Base-by-base conservation (phyloP, 441 rosid species). In the Aleurites moluccanus region DNA sequence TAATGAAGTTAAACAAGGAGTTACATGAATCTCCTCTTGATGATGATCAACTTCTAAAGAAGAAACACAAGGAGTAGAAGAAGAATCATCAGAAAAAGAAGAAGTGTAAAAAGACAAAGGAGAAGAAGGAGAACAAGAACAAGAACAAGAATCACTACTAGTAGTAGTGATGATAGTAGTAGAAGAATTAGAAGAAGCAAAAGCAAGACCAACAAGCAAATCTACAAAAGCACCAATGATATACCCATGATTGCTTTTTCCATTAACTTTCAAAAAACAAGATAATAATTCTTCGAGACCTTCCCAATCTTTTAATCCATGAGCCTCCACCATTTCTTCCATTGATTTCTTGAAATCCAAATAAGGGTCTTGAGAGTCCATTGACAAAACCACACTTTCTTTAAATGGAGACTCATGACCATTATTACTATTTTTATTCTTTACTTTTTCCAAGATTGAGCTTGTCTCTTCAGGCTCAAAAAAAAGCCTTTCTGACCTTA, bases 321-420 rank as follows among this genome's bases (percentile, higher is more conserved):
- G 85, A 72, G 93, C 89, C 72, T 85, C 88, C 72, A 91, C 95
- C 98, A 95, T 86, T 76, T 95, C 98, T 76, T 85, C 95, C 99
- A 91, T 88, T 64, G 98, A 94, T 71, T 79, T 82, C 80, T 85
- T 81, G 87, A 92, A 94, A 79, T 94, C 98, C 10, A 50, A 57
- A 61, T 57, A 83, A 55, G 89, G 91, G 78, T 91, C 81, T 69
- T 67, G 67, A 40, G 99, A 88, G 61, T 91, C 96, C 88, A 90
- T 75, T 73, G 92, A 77, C 80, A 87, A 69, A 28, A 78, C 72
- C 61, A 83, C 73, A 74, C 84, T 85, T 56, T 86, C 88, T 78
- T 85, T 83, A 2, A 81, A 81, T n/a, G 79, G 79, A 14, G 69
- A 57, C 55, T 61, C 84, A 44, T 45, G 75, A 0, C 38, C 20